Base-by-base conservation (phyloP, 2,329 filamentous ascomycete species). In the Aspergillus spinulosporus region DNA sequence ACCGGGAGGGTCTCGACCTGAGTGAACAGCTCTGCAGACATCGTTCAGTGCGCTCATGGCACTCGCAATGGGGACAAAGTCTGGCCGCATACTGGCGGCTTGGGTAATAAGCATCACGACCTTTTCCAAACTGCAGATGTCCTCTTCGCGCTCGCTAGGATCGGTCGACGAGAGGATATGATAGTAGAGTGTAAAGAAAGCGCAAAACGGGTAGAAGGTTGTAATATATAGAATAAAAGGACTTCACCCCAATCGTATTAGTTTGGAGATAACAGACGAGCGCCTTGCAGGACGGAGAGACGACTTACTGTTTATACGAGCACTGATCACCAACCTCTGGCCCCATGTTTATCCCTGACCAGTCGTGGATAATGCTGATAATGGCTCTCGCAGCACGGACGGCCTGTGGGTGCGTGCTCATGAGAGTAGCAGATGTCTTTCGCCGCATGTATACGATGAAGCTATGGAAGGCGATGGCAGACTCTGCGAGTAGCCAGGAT, bases 131-230 rank as follows among this genome's bases (percentile, higher is more conserved):
- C 28, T 8, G 15, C 26, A 11, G 34, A 54, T 48, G 8, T 54
- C 52, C 2, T 28, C 32, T 36, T 54, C 45, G 29, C 40, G 48
- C 29, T 49, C 52, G 11, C 11, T 36, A 2, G 37, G 14, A n/a
- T 49, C 4, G 34, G 42, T 29, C 9, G 49, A 32, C 4, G 54
- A 47, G 2, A 52, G 11, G 32, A 52, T 56, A 26, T 52, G 40
- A 6, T 56, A 36, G 21, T 56, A 56, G 2, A 56, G 48, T 2
- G 54, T 56, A 36, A 56, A 56, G 36, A 56, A 56, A 32, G 54
- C 54, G 4, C 48, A 52, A 4, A 56, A 56, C 7, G 54, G 54
- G 9, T 52, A 56, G 15, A 56, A 56, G 1, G 54, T 52, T 12
- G 52, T 12, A 9, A 52, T 31, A 4, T 49, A 52, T 42, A 3